These are phyloP conservation scores for Xenoacremonium recifei DNA, from an alignment of 2,329 filamentous ascomycete genomes.

Conservation along the genomic window DNA sequence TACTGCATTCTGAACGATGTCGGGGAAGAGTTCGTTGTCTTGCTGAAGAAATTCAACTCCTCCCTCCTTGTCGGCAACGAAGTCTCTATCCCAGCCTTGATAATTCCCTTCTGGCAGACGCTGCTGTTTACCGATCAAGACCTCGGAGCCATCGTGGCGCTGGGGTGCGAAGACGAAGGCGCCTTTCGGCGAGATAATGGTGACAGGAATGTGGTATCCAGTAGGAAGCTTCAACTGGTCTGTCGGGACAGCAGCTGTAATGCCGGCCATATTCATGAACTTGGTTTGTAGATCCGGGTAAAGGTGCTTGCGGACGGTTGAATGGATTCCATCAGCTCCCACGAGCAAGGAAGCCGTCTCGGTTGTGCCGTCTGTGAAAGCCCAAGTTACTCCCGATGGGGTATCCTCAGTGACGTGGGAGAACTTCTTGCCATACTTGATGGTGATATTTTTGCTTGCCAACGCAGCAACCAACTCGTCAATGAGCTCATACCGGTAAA, in stretches of 20 bases:
- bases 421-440: conserved; percentile 50
- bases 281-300: conserved; percentile 46
- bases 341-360: conserved; percentile 44
- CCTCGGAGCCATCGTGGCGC: conserved; percentile 44
- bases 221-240: conserved; percentile 33
- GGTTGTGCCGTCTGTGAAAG: conserved; percentile 45
- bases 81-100: conserved; percentile 41
- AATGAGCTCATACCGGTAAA: conserved; percentile 53
- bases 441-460: conserved; percentile 35
- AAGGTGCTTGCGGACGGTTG: conserved; percentile 50
- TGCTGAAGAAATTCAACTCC: conserved; percentile 32
- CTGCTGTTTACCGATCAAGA: conserved; percentile 46
- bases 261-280: conserved; percentile 47
- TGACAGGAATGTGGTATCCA: conserved; percentile 40
- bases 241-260: conserved; percentile 34
- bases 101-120: conserved; percentile 36
- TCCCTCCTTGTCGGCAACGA: conserved; percentile 38
- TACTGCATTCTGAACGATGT: conserved; percentile 18
- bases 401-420: conserved; percentile 39
- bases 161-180: conserved; percentile 53
- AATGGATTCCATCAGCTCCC: conserved; percentile 61
- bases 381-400: conserved; percentile 40
- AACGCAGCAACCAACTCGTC: conserved; percentile 44
- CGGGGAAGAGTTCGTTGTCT: conserved; percentile 36
- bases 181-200: conserved; percentile 41